These are phyloP conservation scores for Ustilaginoidea virens DNA, from an alignment of 2,329 filamentous ascomycete species.

Conservation along the genomic window DNA sequence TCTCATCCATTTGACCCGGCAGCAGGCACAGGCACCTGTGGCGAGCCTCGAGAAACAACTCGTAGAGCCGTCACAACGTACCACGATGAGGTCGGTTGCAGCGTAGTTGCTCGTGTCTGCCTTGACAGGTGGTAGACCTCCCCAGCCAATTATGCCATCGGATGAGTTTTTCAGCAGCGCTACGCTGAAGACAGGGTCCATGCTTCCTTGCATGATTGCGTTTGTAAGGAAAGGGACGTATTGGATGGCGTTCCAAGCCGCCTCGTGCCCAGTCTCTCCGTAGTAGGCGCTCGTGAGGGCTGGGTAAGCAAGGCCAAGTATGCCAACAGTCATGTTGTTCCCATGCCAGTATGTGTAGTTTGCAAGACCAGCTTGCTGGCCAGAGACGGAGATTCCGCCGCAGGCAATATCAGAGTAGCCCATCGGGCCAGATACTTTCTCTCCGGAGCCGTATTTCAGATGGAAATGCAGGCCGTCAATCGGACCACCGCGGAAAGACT, in stretches of 20 bases:
- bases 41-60: too few species aligned
- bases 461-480: conserved; percentile 28
- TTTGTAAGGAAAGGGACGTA: conserved; percentile 34
- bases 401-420: conserved; percentile 29
- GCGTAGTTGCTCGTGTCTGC: conserved; percentile 15
- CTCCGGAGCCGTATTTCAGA: conserved; percentile 32
- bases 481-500: conserved; percentile 23
- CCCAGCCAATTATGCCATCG: conserved; percentile 29
- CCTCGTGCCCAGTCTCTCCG: conserved; percentile 22
- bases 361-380: conserved; percentile 32
- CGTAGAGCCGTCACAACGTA: conserved; percentile 14
- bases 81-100: conserved; percentile 28
- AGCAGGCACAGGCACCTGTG: too few species aligned
- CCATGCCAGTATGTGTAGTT: conserved; percentile 34
- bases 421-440: conserved; percentile 30
- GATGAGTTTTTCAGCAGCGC: conserved; percentile 31
- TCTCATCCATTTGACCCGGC: too few species aligned
- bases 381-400: conserved; percentile 26
- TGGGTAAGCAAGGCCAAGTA: conserved; percentile 35
- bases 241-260: conserved; percentile 20
- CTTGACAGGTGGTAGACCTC: conserved; percentile 26
- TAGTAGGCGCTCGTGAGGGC: conserved; percentile 32
- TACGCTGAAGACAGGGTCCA: conserved; percentile 31
- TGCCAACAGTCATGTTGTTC: conserved; percentile 34
- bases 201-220: conserved; percentile 28